Conservation (phyloP, 345 rosid species). For the Gossypium bickii region DNA sequence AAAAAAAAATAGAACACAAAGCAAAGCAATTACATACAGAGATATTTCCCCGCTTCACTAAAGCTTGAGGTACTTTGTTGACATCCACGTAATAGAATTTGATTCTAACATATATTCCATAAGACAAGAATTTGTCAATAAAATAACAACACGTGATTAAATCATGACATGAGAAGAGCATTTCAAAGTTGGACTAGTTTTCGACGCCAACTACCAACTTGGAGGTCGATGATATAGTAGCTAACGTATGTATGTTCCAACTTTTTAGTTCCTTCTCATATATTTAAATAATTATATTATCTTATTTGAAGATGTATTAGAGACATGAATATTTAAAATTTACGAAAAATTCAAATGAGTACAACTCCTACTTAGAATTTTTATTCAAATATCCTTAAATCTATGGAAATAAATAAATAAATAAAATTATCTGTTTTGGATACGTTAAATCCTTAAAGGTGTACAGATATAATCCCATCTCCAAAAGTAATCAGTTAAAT, state of each 20-base stretch:
- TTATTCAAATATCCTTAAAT: too few species aligned
- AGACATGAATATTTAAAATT: too few species aligned
- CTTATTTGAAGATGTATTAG: too few species aligned
- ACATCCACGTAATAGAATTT: conserved; percentile 85
- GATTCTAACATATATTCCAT: conserved; percentile 22
- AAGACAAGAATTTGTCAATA: neutral
- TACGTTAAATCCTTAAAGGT: neutral
- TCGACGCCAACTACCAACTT: neutral
- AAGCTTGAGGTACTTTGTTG: conserved; percentile 65
- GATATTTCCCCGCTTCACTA: conserved; percentile 87
- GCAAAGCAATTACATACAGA: conserved; percentile 37
- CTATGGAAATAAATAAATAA: too few species aligned
- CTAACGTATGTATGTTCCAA: too few species aligned
- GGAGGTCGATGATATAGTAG: neutral
- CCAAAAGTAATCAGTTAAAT: too few species aligned
- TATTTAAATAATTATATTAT: too few species aligned
- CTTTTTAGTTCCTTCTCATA: too few species aligned
- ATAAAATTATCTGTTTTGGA: too few species aligned
- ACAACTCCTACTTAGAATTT: too few species aligned
- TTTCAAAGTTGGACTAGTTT: neutral
- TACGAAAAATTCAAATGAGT: too few species aligned
- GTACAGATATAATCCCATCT: too few species aligned
- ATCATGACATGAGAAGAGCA: neutral
- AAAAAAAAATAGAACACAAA: neutral
- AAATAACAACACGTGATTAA: neutral